phyloP scores from a whole-genome alignment of 257 asterid genomes.

The Solanum sejunctum region DNA sequence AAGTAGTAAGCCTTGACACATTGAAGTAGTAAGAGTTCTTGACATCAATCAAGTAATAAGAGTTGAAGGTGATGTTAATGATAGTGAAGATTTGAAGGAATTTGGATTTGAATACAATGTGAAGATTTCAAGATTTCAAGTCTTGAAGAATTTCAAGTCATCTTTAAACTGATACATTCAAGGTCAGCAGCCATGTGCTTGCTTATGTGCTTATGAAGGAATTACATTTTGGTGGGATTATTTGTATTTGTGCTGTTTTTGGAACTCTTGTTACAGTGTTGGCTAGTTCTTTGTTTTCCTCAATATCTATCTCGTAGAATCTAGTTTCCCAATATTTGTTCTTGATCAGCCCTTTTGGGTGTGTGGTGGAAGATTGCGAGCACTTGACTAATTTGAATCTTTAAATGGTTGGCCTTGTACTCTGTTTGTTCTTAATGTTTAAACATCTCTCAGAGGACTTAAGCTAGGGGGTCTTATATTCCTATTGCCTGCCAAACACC shows the following conservation, averaged over 20 bases:
- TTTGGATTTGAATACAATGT: conserved; percentile 66
- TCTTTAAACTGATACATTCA: conserved; percentile 28
- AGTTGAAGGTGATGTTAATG: conserved; percentile 83
- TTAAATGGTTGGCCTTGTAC: not conserved
- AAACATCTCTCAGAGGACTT: not conserved
- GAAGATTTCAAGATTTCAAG: conserved; percentile 61
- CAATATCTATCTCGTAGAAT: not conserved
- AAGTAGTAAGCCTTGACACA: conserved; percentile 32
- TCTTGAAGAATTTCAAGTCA: conserved; percentile 50
- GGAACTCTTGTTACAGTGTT: not conserved
- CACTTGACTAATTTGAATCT: not conserved
- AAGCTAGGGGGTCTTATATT: not conserved
- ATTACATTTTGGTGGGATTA: conserved; percentile 30
- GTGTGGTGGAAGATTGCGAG: not conserved
- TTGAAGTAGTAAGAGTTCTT: conserved; percentile 46
- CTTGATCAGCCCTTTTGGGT: not conserved
- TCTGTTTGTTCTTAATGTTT: not conserved
- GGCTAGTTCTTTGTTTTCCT: not conserved
- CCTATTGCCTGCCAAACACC: not conserved
- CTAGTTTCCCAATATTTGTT: not conserved
- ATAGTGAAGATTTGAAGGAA: conserved; percentile 75
- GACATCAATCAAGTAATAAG: conserved; percentile 66
- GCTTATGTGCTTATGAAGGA: conserved; percentile 54
- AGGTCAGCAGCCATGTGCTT: conserved; percentile 89
- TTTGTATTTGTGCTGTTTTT: not conserved